These are phyloP conservation scores for Aureobasidium lini DNA, from an alignment of 2,329 filamentous ascomycete species.

Conservation along the genomic window DNA sequence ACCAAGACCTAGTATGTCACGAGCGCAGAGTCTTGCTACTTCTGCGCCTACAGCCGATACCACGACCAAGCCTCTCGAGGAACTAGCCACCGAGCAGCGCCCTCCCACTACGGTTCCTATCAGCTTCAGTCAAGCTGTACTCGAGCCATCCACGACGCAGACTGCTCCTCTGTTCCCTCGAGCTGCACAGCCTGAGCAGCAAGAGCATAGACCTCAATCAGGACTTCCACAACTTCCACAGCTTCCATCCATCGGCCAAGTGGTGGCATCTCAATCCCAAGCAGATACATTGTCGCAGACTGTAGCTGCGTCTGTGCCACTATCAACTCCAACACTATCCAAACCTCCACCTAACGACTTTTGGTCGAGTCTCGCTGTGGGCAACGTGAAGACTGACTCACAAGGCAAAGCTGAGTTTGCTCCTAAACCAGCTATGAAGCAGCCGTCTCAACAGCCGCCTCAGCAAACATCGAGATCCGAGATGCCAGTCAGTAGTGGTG, in stretches of 20 bases:
- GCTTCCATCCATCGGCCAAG: constrained; percentile 2
- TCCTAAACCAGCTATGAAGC: not conserved
- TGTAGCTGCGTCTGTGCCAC: not conserved
- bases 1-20: constrained; percentile 11
- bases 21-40: not conserved
- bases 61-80: not conserved
- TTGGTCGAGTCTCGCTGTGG: constrained; percentile 13
- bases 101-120: not conserved
- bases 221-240: not conserved
- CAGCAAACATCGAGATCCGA: not conserved
- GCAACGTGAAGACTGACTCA: not conserved
- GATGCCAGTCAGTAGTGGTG: not conserved
- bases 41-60: not conserved
- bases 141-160: constrained; percentile 9
- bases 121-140: constrained; percentile 11
- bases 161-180: constrained; percentile 9
- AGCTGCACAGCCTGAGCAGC: not conserved
- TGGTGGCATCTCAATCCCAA: constrained; percentile 1
- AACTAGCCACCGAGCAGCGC: not conserved
- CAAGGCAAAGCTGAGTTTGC: constrained; percentile 9
- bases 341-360: constrained; percentile 5
- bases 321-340: not conserved
- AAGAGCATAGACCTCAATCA: not conserved
- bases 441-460: too few species aligned
- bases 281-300: not conserved